A percentile compares a stretch with the other conserved stretches of the same genome.
Evolutionary conservation across 2,329 filamentous ascomycete species (phyloP).

Genomic region (Rutstroemia sydowiana): DNA sequence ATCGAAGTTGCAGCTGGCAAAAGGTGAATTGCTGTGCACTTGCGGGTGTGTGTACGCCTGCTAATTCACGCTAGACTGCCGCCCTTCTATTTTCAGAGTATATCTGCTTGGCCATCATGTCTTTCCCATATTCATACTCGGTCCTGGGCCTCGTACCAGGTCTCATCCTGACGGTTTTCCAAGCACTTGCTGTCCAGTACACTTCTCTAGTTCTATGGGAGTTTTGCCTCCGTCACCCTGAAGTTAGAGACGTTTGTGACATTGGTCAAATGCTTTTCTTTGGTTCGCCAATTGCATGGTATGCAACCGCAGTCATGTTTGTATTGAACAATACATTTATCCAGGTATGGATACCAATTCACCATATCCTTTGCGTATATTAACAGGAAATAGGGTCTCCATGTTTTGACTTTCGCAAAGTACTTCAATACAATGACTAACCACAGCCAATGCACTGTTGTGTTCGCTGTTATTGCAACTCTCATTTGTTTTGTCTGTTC

Average conservation of each 20-base stretch:
- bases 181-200: constrained; percentile 75
- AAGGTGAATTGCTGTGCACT: constrained; percentile 48
- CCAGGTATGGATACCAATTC: constrained; percentile 43
- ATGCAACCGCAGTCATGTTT: constrained; percentile 74
- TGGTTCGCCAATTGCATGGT: constrained; percentile 68
- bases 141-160: constrained; percentile 80
- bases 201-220: constrained; percentile 68
- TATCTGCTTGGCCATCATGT: constrained; percentile 90
- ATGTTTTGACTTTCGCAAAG: constrained; percentile 76
- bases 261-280: constrained; percentile 94
- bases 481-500: constrained; percentile 72
- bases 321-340: constrained; percentile 92
- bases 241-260: constrained; percentile 88
- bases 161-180: constrained; percentile 71
- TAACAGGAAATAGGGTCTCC: constrained; percentile 49
- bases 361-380: neutral
- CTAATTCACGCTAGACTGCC: constrained; percentile 50
- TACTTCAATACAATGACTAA: constrained; percentile 85
- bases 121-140: constrained; percentile 89
- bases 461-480: constrained; percentile 67
- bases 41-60: neutral
- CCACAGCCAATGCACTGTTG: constrained; percentile 67
- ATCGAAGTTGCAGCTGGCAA: constrained; percentile 88
- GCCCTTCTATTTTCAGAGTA: constrained; percentile 90
- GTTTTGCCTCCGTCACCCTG: constrained; percentile 84